Conservation (phyloP, 1,284 basidiomycete species). For the Meira miltonrushii region DNA sequence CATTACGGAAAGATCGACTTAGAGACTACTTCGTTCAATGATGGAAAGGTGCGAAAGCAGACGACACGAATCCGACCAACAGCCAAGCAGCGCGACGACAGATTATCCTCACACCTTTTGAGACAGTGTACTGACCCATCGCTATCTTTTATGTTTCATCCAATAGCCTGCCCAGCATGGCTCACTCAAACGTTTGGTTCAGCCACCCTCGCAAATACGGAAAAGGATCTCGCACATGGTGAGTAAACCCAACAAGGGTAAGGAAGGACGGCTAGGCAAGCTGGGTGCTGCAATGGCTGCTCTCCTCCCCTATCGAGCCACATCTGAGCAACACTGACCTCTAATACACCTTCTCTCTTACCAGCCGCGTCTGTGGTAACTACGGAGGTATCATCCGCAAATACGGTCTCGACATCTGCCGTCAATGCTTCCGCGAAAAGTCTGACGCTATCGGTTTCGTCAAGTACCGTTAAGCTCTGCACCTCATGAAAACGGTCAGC, state of each 20-base stretch:
- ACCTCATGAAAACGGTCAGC: too few relatives aligned
- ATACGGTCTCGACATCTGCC: conserved; percentile 52
- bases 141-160: neutral
- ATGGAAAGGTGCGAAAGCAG: too few relatives aligned
- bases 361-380: conserved; percentile 52
- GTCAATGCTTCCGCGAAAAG: conserved; percentile 53
- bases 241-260: conserved; percentile 17
- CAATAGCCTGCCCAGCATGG: conserved; percentile 34
- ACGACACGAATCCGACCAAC: too few relatives aligned
- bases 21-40: too few relatives aligned
- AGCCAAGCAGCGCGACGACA: too few relatives aligned
- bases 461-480: conserved; percentile 27
- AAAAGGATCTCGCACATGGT: conserved; percentile 51
- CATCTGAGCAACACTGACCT: neutral
- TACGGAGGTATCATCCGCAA: conserved; percentile 52
- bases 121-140: neutral
- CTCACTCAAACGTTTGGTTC: conserved; percentile 50
- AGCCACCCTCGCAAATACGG: conserved; percentile 33
- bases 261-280: neutral
- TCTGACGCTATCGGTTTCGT: conserved; percentile 49
- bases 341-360: conserved; percentile 5
- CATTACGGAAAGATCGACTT: too few relatives aligned
- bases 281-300: neutral
- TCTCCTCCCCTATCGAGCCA: neutral
- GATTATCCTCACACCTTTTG: too few relatives aligned